Conservation (phyloP, 2,329 filamentous ascomycete species). For the Orbilia oligospora region DNA sequence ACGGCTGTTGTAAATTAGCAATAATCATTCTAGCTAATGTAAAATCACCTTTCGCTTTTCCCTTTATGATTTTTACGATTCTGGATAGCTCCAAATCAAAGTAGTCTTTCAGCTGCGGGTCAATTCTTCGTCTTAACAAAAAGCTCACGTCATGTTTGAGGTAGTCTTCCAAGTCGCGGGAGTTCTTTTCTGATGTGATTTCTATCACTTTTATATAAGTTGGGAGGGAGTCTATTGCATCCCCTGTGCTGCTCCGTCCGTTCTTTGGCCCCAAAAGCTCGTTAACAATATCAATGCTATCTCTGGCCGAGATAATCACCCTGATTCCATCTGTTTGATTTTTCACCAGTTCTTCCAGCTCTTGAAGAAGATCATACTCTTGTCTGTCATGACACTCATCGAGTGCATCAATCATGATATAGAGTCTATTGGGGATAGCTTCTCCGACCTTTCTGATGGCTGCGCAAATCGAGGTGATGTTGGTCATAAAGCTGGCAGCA, state of each 20-base stretch:
- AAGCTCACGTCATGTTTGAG: conserved; percentile 18
- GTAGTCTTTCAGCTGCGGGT: conserved; percentile 10
- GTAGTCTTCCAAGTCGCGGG: conserved; percentile 17
- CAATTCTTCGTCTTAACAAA: conserved; percentile 11
- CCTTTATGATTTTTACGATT: conserved; percentile 28
- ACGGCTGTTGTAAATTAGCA: conserved; percentile 34
- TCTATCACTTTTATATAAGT: neutral
- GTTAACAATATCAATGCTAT: neutral
- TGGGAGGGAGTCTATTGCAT: neutral
- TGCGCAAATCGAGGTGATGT: neutral
- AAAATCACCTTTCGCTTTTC: conserved; percentile 39
- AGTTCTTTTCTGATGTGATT: conserved; percentile 19
- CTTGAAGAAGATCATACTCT: neutral
- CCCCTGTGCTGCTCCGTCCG: neutral
- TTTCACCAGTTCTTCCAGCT: neutral
- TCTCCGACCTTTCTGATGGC: conserved; percentile 10
- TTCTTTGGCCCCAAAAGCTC: neutral
- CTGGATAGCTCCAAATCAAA: conserved; percentile 10
- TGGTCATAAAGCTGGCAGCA: too few relatives aligned
- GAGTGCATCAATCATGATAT: conserved; percentile 37
- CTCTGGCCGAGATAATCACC: neutral
- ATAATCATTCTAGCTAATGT: conserved; percentile 29
- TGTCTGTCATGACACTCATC: conserved; percentile 42
- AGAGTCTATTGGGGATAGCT: neutral
- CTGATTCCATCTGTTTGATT: neutral